Base-by-base conservation (phyloP, 495 filamentous ascomycete species). In the Neurospora sp. region DNA sequence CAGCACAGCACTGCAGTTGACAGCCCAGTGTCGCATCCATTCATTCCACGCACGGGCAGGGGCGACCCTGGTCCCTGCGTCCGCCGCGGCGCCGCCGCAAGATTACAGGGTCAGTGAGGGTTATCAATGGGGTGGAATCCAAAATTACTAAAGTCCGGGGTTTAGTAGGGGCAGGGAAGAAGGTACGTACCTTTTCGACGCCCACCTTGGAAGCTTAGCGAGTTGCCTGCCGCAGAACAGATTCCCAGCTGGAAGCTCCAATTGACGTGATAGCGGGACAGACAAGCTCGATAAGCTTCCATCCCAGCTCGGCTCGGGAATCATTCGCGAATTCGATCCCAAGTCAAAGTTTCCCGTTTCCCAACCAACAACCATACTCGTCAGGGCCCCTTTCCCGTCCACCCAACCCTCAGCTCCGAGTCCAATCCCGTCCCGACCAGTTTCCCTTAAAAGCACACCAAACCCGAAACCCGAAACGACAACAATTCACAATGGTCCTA, bases 401-500 rank as follows among this genome's bases (percentile, higher is more conserved):
- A 27, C 27, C 27, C 27, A 27, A 27, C 27, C 27, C 27, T 27
- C 27, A 27, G 27, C 27, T 27, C 27, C 27, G 27, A 27, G 27
- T 27, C 27, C 27, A 27, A 1, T 27, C 27, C 27, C 27, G 27
- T 27, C 1, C 27, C 27, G 27, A 27, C 27, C 27, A 1, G 27
- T 27, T 27, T 27, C 27, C 27, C 27, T 27, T 27, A 2, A 27
- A 27, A 27, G 27, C 1, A 27, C 27, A 27, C 27, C 27, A 27
- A 27, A 27, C 27, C 27, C 27, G 27, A 27, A 7, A 59, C 70
- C 40, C 20, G 12, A 72, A 37, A 27, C 69, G 16, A 72, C 27
- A 27, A 27, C 27, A 27, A 27, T 27, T 27, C 27, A 27, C 2
- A 27, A 87, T 87, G 87, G 84, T 84, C 73, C 72, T 81, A 73